Evolutionary conservation across 495 filamentous ascomycete genomes (phyloP), one percentile per base, ranked within the genome.

Genomic region (Lentithecium fluviatile): DNA sequence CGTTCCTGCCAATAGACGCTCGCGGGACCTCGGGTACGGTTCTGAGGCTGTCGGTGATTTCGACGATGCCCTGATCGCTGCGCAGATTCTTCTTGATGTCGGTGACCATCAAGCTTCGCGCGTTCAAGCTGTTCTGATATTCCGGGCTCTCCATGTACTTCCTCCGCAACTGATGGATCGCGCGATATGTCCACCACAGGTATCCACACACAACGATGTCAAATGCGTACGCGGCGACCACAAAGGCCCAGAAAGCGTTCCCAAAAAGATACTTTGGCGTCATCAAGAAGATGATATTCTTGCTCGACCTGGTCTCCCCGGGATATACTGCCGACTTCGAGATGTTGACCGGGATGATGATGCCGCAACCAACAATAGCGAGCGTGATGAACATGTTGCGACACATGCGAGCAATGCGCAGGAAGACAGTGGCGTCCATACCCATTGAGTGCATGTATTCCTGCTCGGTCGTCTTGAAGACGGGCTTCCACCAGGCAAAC

Each of bases 71-170:
- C 71, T 95, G 91, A 71, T 97, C 91, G 1, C 85, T 86, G 23
- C 88, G 77, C 26, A 81, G 79, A 3, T 82, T 79, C 37, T 79
- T 80, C 8, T 93, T 90, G 50, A 98, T 86, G 75, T 96, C 88
- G 43, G 89, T 94, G 52, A 98, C 84, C 87, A 98, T 93, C 67
- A 98, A 74, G 1, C 92, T 97, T 58, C 95, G 81, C 5, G 95
- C 84, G 73, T 96, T 91, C 52, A 97, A 75, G 73, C 91, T 95
- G 40, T 81, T 80, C 72, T 95, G 87, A 66, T 97, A 98, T 34
- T 97, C 95, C 6, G 88, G 80, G 63, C 86, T 95, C 65, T 91
- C 78, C 67, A 95, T 92, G 69, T 95, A 96, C 32, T 82, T 69
- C 49, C 88, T 83, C 66, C 92, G 83, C 56, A 98, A 71, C 42